These are phyloP conservation scores for Thinopyrum elongatum DNA, from an alignment of 176 grass and related monocot species.

Conservation along the genomic window DNA sequence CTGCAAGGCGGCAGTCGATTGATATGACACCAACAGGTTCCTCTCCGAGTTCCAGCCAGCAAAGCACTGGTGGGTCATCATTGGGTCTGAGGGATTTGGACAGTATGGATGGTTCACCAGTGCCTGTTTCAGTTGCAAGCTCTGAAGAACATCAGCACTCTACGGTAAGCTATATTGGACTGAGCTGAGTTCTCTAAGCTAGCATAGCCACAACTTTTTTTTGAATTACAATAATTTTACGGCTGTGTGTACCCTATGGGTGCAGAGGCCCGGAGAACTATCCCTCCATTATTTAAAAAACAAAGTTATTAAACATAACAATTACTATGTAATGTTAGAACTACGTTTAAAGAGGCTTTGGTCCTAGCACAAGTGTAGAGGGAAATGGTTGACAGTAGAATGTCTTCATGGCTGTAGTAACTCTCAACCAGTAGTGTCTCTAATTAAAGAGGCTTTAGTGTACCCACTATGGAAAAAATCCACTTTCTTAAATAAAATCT, in stretches of 20 bases:
- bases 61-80: slow-evolving; percentile 21
- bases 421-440: neutral
- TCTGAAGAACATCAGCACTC: slow-evolving; percentile 29
- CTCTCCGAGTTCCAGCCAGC: slow-evolving; percentile 28
- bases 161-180: slow-evolving; percentile 33
- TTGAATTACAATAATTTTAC: neutral
- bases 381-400: neutral
- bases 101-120: slow-evolving; percentile 22
- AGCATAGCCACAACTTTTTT: neutral
- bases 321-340: neutral
- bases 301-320: neutral
- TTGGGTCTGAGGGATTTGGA: slow-evolving; percentile 16
- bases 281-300: neutral
- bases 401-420: neutral
- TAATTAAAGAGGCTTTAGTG: too few relatives aligned
- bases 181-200: neutral
- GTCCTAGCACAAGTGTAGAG: neutral
- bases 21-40: slow-evolving; percentile 10
- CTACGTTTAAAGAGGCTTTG: neutral
- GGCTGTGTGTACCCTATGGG: neutral
- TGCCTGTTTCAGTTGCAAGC: slow-evolving; percentile 18
- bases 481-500: neutral
- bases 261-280: neutral
- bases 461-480: neutral
- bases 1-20: neutral